Percentiles rank a stretch among this genome's conserved stretches.
phyloP scores from a whole-genome alignment of 2,329 filamentous ascomycete genomes.

The Chrysosporium queenslandicum region DNA sequence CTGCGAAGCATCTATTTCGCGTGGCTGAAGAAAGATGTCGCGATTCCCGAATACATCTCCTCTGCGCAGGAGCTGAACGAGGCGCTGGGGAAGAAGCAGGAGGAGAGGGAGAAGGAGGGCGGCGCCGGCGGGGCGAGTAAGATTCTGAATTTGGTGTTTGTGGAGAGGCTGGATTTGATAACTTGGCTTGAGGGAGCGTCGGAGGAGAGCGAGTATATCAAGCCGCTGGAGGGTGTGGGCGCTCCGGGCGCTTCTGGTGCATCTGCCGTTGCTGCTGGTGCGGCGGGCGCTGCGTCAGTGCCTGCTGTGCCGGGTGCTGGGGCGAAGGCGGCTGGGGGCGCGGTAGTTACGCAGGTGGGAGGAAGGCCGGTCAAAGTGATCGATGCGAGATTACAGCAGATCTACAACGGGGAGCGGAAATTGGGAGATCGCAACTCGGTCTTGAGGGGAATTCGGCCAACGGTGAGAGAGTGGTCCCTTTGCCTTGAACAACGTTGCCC shows the following conservation, averaged over 20 bases:
- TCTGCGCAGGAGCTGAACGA: slow-evolving; percentile 72
- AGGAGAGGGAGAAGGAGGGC: slow-evolving; percentile 34
- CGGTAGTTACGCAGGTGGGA: slow-evolving; percentile 31
- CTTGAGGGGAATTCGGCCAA: slow-evolving; percentile 76
- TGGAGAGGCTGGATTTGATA: slow-evolving; percentile 81
- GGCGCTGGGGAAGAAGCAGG: slow-evolving; percentile 46
- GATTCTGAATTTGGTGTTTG: slow-evolving; percentile 82
- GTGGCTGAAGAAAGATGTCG: slow-evolving; percentile 84
- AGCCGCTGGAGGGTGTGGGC: slow-evolving; percentile 59
- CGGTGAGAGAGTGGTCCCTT: slow-evolving; percentile 45
- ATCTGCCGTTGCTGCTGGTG: slow-evolving; percentile 32
- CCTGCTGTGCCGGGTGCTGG: slow-evolving; percentile 30
- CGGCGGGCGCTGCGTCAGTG: slow-evolving; percentile 41
- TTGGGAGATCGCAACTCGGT: slow-evolving; percentile 89
- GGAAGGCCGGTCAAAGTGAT: slow-evolving; percentile 55
- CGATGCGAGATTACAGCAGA: slow-evolving; percentile 73
- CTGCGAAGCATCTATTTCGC: slow-evolving; percentile 93
- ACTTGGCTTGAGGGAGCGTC: slow-evolving; percentile 87
- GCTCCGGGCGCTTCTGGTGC: slow-evolving; percentile 35
- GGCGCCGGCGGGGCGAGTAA: slow-evolving; percentile 43
- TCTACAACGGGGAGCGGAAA: slow-evolving; percentile 82
- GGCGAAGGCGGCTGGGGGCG: slow-evolving; percentile 32
- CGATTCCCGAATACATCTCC: slow-evolving; percentile 83
- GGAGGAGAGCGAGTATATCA: slow-evolving; percentile 88
- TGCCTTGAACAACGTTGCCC: neutral